Evolutionary conservation across 331 rosid genomes (phyloP).

Genomic region (Cydonia oblonga): DNA sequence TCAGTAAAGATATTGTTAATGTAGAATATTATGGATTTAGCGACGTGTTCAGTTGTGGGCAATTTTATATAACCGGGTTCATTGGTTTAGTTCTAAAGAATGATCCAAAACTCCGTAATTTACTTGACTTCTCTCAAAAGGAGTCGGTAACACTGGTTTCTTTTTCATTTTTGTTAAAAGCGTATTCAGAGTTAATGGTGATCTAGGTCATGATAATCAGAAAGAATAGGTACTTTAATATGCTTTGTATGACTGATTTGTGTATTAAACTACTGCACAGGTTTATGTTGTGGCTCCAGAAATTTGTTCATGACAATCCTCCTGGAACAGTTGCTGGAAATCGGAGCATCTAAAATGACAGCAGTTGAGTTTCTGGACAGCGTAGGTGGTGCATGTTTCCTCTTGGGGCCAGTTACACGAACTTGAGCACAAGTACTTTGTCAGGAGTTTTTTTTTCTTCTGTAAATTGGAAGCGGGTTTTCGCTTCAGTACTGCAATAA

Average conservation of each 20-base stretch:
- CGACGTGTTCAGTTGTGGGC: not conserved
- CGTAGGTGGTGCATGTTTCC: not conserved
- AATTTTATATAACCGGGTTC: not conserved
- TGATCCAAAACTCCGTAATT: not conserved
- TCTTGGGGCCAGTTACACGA: not conserved
- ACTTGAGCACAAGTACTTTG: not conserved
- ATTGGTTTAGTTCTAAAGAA: not conserved
- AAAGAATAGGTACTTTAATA: not conserved
- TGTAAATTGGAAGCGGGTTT: not conserved
- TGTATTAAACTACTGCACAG: not conserved
- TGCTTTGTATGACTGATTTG: not conserved
- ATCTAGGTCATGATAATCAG: not conserved
- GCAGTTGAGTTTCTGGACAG: not conserved
- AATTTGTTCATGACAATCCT: not conserved
- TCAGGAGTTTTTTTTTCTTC: no score
- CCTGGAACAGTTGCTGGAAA: not conserved
- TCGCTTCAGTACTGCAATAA: not conserved
- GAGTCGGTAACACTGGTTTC: not conserved
- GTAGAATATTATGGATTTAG: not conserved
- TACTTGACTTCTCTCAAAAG: not conserved
- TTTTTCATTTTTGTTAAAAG: not conserved
- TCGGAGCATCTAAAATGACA: not conserved
- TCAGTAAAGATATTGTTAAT: no score
- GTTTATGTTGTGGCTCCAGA: not conserved
- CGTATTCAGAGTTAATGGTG: not conserved